Base-by-base conservation (phyloP, 2,329 filamentous ascomycete genomes). In the Xylaria digitata region DNA sequence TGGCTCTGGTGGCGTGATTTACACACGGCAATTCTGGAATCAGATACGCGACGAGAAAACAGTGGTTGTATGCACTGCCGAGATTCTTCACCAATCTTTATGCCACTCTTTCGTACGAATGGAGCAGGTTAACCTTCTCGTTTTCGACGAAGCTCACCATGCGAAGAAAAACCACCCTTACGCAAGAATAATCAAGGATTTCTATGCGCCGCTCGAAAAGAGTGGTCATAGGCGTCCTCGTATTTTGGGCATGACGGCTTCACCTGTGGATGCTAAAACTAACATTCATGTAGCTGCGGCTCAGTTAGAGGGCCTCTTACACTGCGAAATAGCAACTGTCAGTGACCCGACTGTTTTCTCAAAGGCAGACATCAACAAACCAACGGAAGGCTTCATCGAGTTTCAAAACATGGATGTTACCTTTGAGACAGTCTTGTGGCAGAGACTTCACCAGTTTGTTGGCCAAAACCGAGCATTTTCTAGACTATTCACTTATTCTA, bases 101-200 rank as follows among this genome's bases (percentile, higher is more conserved):
- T 86, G 90, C 70, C 91, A 91, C 73, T 90, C 91, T 0, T 96
- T 93, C 78, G 86, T 97, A 66, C 86, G 80, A 9, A 97, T 99
- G 82, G 82, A 87, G 19, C 88, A 92, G 72, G 93, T 98, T 78
- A 98, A 95, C 74, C 85, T 99, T 1, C 83, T 99, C 43, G 89
- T 98, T 66, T 97, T 99, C 71, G 96, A 99, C 74, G 96, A 99
- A 79, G 96, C 94, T 6, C 96, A 99, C 74, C 96, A 98, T 75
- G 89, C 95, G 0, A 99, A 99, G 80, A 96, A 95, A 77, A 92
- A 94, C 58, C 96, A 99, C 74, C 86, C 93, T 0, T 99, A 97
- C 75, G 93, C 95, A 21, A 86, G 88, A 32, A 96, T 99, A 65
- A 92, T 99, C 80, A 94, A 92, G 73, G 91, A 97, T 65, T 94